Evolutionary conservation across 2,329 filamentous ascomycete genomes (phyloP).

Genomic region (Cercospora berteroae): DNA sequence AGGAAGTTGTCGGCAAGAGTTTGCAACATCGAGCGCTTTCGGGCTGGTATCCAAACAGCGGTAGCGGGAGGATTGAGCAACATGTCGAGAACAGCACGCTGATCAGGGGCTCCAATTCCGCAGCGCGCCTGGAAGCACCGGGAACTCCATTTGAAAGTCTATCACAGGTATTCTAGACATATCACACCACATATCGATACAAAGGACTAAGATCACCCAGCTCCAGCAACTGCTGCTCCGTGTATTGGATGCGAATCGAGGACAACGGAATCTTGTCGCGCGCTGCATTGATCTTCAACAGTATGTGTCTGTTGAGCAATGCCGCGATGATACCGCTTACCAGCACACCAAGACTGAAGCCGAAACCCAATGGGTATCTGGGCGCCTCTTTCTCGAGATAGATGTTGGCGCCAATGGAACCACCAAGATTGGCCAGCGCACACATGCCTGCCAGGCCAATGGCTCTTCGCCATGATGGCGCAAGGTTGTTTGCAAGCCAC

Average conservation of each 20-base stretch:
- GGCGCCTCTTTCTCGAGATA: conserved; percentile 20
- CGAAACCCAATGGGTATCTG: conserved; percentile 21
- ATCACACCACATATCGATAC: conserved; percentile 38
- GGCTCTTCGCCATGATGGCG: conserved; percentile 43
- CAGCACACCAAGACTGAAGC: conserved; percentile 23
- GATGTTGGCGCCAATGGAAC: conserved; percentile 23
- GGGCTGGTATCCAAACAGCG: background rate
- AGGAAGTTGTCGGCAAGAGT: background rate
- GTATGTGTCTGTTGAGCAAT: conserved; percentile 13
- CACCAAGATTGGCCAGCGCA: conserved; percentile 24
- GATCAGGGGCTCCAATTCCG: background rate
- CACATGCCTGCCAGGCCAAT: conserved; percentile 20
- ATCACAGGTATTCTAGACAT: background rate
- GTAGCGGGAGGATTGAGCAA: background rate
- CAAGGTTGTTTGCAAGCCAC: conserved; percentile 55
- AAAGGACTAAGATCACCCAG: conserved; percentile 43
- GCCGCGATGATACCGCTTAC: conserved; percentile 30
- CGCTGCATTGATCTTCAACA: conserved; percentile 32
- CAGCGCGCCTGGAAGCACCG: background rate
- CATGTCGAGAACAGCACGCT: background rate
- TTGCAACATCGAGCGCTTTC: background rate
- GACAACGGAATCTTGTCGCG: conserved; percentile 37
- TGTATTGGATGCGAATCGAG: conserved; percentile 38
- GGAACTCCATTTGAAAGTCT: background rate
- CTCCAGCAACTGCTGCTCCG: conserved; percentile 38